These are phyloP conservation scores for Apiotrichum siamense DNA, from an alignment of 1,284 basidiomycete species.

Conservation along the genomic window DNA sequence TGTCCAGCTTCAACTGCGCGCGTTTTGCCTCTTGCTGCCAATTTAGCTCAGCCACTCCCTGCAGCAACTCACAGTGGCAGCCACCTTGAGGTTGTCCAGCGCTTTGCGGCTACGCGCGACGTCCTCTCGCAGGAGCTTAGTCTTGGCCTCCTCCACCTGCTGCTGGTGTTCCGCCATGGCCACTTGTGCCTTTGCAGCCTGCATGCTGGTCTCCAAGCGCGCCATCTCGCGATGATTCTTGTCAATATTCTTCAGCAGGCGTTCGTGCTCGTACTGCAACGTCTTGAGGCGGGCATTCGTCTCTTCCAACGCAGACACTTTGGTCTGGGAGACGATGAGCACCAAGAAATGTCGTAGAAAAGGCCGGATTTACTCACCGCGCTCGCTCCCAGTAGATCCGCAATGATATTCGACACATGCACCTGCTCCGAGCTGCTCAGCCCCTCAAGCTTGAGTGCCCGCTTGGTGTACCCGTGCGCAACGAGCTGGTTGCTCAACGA, in stretches of 20 bases:
- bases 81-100: slow-evolving; percentile 39
- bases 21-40: slow-evolving; percentile 63
- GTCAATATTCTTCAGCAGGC: slow-evolving; percentile 57
- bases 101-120: slow-evolving; percentile 37
- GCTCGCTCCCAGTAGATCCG: slow-evolving; percentile 70
- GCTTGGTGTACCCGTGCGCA: slow-evolving; percentile 67
- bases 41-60: neutral
- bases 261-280: slow-evolving; percentile 74
- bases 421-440: slow-evolving; percentile 58
- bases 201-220: slow-evolving; percentile 53
- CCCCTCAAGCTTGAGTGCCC: slow-evolving; percentile 56
- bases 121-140: slow-evolving; percentile 51
- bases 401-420: slow-evolving; percentile 64
- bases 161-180: slow-evolving; percentile 38
- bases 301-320: slow-evolving; percentile 71
- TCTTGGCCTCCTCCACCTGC: slow-evolving; percentile 56
- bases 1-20: slow-evolving; percentile 68
- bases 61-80: slow-evolving; percentile 36
- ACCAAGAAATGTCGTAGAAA: neutral
- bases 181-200: slow-evolving; percentile 61
- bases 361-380: slow-evolving; percentile 64
- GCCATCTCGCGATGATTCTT: slow-evolving; percentile 11
- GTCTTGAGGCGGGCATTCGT: slow-evolving; percentile 68
- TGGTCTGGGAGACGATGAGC: slow-evolving; percentile 54
- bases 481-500: slow-evolving; percentile 71